phyloP scores from a whole-genome alignment of 108 stramenopile species.

The Nannochloropsis oceanica region DNA sequence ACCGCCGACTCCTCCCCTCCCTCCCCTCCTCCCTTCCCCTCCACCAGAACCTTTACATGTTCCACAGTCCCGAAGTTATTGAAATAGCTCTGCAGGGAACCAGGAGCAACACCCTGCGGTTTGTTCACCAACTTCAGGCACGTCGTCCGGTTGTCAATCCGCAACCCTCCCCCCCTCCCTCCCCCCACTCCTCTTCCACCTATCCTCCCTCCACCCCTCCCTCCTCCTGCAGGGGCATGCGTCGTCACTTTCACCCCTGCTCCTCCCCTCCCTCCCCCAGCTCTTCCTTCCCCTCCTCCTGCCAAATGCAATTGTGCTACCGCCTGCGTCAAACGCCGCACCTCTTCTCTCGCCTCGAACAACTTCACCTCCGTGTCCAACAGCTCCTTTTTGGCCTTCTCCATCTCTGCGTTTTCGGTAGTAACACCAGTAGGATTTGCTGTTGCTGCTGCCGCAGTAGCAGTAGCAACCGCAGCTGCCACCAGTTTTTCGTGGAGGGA shows the following conservation, averaged over 20 bases:
- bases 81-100: not conserved
- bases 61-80: not conserved
- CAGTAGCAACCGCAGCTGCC: not conserved
- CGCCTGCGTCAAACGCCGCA: not conserved
- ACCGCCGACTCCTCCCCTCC: not conserved
- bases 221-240: not conserved
- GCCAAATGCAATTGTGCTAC: not conserved
- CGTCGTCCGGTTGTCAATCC: not conserved
- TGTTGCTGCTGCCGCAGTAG: too few species aligned
- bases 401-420: not conserved
- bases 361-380: not conserved
- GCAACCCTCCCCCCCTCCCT: not conserved
- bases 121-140: not conserved
- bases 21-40: not conserved
- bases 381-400: not conserved
- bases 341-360: not conserved
- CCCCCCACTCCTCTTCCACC: not conserved
- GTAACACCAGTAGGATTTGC: too few species aligned
- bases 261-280: not conserved
- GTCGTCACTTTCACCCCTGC: not conserved
- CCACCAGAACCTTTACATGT: too few species aligned
- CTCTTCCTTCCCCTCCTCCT: not conserved
- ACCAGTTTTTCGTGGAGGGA: not conserved
- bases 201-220: not conserved
- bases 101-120: not conserved